Evolutionary conservation across 2,329 filamentous ascomycete species (phyloP), one percentile per base, ranked within the genome.

Genomic region (Amphichorda felina): DNA sequence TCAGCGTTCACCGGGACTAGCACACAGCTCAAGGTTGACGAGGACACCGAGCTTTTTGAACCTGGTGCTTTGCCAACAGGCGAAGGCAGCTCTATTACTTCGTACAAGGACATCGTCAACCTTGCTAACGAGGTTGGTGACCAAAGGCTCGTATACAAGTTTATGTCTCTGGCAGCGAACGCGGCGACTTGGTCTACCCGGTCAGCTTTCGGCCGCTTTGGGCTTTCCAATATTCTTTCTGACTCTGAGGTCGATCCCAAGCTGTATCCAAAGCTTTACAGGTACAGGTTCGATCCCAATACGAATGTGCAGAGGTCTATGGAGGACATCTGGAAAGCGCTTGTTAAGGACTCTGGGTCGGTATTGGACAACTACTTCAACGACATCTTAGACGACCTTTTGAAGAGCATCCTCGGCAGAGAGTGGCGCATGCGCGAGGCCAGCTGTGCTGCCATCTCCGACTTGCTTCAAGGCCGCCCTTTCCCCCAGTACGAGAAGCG

Each of bases 161-260:
- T 98, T 61, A 98, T 98, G 91, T 89, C 88, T 1, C 70, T 98
- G 45, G 91, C 91, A 3, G 86, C 87, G 2, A 94, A 95, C 50
- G 93, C 94, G 33, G 87, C 88, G 1, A 93, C 94, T 13, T 98
- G 91, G 91, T 89, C 87, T 2, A 94, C 87, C n/a, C 76, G 91
- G 34, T 93, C 91, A 1, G 91, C 91, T 0, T 96, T 98, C 57
- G 91, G 91, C 3, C 75, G 87, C 9, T 95, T 96, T 45, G 91
- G 91, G 0, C 70, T 98, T 34, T 93, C 87, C 54, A 91, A 75
- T 45, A 89, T 98, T 41, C 72, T 98, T 33, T 91, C 86, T 0
- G 86, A 94, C 48, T 88, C 88, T 0, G 72, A 77, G 40, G 72
- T 91, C 40, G 94, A 96, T 47, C 87, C 88, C 0, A 95, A 94